Evolutionary conservation across 2,329 filamentous ascomycete genomes (phyloP).

Genomic region (Ophiocordyceps polyrhachis-furcata): DNA sequence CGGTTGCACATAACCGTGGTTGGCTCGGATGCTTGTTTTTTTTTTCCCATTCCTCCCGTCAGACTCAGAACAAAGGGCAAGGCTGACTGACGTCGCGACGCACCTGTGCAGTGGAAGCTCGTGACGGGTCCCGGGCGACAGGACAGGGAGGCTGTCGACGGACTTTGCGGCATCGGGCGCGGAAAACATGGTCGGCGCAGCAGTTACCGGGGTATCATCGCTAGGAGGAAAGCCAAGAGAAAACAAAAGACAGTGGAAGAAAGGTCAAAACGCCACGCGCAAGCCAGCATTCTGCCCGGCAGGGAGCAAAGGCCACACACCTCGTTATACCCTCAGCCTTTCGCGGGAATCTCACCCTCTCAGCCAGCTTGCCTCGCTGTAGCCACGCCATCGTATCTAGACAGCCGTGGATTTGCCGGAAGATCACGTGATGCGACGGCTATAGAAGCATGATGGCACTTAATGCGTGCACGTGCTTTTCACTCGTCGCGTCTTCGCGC

Average conservation of each 20-base stretch:
- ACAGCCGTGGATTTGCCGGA: slow-evolving; percentile 5
- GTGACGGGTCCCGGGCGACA: slow-evolving; percentile 27
- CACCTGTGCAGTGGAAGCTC: slow-evolving; percentile 45
- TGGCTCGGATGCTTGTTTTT: slow-evolving; percentile 21
- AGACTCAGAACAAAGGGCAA: slow-evolving; percentile 2
- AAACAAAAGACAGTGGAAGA: background rate
- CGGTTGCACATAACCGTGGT: slow-evolving; percentile 26
- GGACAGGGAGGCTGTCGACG: slow-evolving; percentile 42
- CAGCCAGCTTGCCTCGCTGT: background rate
- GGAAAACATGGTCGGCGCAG: slow-evolving; percentile 34
- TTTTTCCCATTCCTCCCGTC: slow-evolving; percentile 10
- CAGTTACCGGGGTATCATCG: slow-evolving; percentile 31
- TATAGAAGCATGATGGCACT: slow-evolving; percentile 10
- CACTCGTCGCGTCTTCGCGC: slow-evolving; percentile 2
- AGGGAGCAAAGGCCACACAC: background rate
- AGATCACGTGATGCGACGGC: slow-evolving; percentile 7
- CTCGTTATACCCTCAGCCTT: background rate
- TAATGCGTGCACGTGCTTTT: slow-evolving; percentile 5
- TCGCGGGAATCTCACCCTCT: background rate
- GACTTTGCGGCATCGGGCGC: slow-evolving; percentile 42
- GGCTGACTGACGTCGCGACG: slow-evolving; percentile 2
- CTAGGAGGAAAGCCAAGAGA: slow-evolving; percentile 8
- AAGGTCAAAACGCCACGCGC: background rate
- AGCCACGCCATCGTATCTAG: slow-evolving; percentile 7
- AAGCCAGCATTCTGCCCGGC: background rate